Conservation (phyloP, 768 basidiomycete species). For the Saitozyma sp. region DNA sequence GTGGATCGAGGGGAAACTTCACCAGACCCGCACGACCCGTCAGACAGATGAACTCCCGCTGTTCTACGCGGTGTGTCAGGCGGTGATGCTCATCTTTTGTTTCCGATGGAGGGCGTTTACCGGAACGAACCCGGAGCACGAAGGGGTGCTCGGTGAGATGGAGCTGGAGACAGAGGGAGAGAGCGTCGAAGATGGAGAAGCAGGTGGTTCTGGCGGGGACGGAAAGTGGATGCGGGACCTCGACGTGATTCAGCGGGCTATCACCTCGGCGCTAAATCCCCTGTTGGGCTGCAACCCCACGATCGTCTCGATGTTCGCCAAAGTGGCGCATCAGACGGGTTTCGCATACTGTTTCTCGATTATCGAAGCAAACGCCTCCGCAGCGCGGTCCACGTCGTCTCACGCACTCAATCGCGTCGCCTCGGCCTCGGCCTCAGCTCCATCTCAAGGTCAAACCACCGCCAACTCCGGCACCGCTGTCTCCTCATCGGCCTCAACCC, state of each 20-base stretch:
- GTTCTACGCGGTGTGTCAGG: conserved; percentile 89
- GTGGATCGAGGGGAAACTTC: conserved; percentile 74
- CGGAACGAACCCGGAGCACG: conserved; percentile 55
- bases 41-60: conserved; percentile 59
- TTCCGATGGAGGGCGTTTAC: conserved; percentile 87
- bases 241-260: conserved; percentile 71
- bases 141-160: conserved; percentile 54
- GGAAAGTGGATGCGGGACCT: conserved; percentile 85
- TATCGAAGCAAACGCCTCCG: conserved; percentile 68
- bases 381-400: conserved; percentile 8
- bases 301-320: conserved; percentile 92
- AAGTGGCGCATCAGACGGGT: conserved; percentile 80
- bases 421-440: neutral
- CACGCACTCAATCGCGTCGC: neutral
- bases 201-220: conserved; percentile 11
- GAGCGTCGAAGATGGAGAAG: conserved; percentile 25
- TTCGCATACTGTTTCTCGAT: conserved; percentile 95
- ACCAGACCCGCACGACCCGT: conserved; percentile 58
- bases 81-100: conserved; percentile 94
- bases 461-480: neutral
- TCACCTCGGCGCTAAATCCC: conserved; percentile 82
- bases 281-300: conserved; percentile 84
- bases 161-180: conserved; percentile 40
- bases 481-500: neutral
- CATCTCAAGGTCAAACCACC: neutral